Evolutionary conservation across 306 rosid species (phyloP), one percentile per base, ranked within the genome.

Genomic region (Prunus davidiana): DNA sequence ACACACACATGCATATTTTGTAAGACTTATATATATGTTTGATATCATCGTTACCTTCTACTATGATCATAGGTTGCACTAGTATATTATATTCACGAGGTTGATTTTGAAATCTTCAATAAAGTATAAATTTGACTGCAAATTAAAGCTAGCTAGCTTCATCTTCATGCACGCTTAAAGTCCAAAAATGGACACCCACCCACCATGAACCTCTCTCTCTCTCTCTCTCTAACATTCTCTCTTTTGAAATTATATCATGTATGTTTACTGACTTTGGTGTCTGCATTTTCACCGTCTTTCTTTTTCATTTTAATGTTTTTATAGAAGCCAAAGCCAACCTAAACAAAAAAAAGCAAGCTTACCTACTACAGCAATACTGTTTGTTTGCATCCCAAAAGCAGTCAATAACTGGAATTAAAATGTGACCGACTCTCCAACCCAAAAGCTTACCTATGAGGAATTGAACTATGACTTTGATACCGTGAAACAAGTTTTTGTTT

Each of bases 111-210:
- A 30, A 15, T 63, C n/a, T 63, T 63, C n/a, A 30, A 30, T 15
- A 3, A 30, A 30, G 5, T 7, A 14, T 11, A 6, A 63, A 15
- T 30, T 63, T 15, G 12, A 15, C 20, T 15, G 20, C 28, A 18
- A 63, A 30, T 28, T 28, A 19, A 64, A 64, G 49, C 13, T 34
- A 10, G 50, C 27, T 64, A 3, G n/a, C 52, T 49, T 49, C 52
- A 13, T 49, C 52, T 3, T 61, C 65, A 34, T 19, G 69, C 49
- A 34, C 3, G 69, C 16, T 34, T 64, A 19, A 34, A 64, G 16
- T 19, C 50, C 69, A 64, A 64, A 64, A 64, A 64, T 64, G 69
- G 69, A 34, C 69, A 64, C 69, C 25, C 49, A 34, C 69, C 69
- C 38, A 64, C 58, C 58, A 52, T 16, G 12, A 6, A 16, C 19